phyloP scores from a whole-genome alignment of 805 yeast genomes.

The Yarrowia deformans region DNA sequence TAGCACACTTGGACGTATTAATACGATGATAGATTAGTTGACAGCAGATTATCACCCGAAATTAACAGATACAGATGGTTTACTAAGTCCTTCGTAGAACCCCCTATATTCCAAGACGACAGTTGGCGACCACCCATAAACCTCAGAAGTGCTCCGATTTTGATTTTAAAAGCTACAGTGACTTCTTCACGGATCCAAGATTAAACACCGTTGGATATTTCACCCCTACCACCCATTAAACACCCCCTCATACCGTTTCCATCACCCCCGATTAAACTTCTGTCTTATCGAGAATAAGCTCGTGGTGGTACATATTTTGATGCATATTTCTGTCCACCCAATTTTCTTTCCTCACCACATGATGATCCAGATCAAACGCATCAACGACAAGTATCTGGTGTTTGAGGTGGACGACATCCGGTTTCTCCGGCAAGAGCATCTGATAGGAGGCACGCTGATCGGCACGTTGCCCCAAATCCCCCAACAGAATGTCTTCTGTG shows the following conservation, averaged over 20 bases:
- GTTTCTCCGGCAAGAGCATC: constrained; percentile 60
- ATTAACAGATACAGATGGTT: too few relatives aligned
- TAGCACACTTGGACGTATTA: too few relatives aligned
- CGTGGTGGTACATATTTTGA: not conserved
- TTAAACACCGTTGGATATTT: not conserved
- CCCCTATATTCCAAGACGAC: too few relatives aligned
- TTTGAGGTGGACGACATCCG: constrained; percentile 65
- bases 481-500: constrained; percentile 88
- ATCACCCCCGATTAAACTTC: not conserved
- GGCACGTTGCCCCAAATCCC: constrained; percentile 92
- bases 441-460: constrained; percentile 75
- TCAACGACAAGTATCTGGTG: constrained; percentile 57
- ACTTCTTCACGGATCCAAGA: too few relatives aligned
- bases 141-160: too few relatives aligned
- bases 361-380: constrained; percentile 33
- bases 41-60: too few relatives aligned
- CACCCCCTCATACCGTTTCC: too few relatives aligned
- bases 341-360: constrained; percentile 1
- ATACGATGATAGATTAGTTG: too few relatives aligned
- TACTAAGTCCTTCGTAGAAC: too few relatives aligned
- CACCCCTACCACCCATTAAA: not conserved
- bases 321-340: constrained; percentile 8
- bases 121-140: too few relatives aligned
- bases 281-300: constrained; percentile 2
- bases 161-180: too few relatives aligned